A percentile compares a stretch with the other conserved stretches of the same genome.
phyloP scores from a whole-genome alignment of 2,329 filamentous ascomycete genomes.

The Zymoseptoria passerinii region DNA sequence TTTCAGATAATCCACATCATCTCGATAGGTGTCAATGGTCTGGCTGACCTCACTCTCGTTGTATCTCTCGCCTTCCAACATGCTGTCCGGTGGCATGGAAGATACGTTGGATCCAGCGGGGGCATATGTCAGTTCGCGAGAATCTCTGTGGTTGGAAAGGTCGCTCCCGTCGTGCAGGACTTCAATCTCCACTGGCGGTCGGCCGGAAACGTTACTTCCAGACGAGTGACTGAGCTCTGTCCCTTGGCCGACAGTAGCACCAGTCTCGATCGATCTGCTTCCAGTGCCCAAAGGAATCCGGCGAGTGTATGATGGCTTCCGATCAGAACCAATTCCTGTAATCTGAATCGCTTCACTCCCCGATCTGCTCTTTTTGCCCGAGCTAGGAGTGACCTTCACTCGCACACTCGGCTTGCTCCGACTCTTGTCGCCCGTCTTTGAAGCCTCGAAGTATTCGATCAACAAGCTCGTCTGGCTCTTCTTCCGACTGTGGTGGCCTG shows the following conservation, averaged over 20 bases:
- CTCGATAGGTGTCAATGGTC: conserved; percentile 31
- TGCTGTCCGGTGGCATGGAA: conserved; percentile 64
- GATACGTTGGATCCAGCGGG: conserved; percentile 77
- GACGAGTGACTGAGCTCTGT: conserved; percentile 62
- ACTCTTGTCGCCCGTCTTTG: conserved; percentile 53
- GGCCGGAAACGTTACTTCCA: conserved; percentile 63
- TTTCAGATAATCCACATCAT: conserved; percentile 39
- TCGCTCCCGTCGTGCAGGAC: conserved; percentile 64
- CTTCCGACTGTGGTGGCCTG: conserved; percentile 42
- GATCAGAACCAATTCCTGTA: conserved; percentile 66
- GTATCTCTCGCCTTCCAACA: conserved; percentile 49
- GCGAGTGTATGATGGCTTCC: conserved; percentile 61
- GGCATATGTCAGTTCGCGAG: conserved; percentile 56
- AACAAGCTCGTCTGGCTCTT: conserved; percentile 81
- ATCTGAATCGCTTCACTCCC: conserved; percentile 73
- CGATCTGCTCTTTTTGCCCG: conserved; percentile 45
- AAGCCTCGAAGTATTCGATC: conserved; percentile 90
- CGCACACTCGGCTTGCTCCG: conserved; percentile 74
- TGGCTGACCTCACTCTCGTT: conserved; percentile 44
- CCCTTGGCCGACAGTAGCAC: conserved; percentile 19
- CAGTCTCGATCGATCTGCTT: conserved; percentile 34
- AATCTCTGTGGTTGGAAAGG: conserved; percentile 45
- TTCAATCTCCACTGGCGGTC: conserved; percentile 78
- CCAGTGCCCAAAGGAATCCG: conserved; percentile 54
- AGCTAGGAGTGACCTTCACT: conserved; percentile 70